Conservation (phyloP, 306 rosid species). For the Lathyrus sativus region DNA sequence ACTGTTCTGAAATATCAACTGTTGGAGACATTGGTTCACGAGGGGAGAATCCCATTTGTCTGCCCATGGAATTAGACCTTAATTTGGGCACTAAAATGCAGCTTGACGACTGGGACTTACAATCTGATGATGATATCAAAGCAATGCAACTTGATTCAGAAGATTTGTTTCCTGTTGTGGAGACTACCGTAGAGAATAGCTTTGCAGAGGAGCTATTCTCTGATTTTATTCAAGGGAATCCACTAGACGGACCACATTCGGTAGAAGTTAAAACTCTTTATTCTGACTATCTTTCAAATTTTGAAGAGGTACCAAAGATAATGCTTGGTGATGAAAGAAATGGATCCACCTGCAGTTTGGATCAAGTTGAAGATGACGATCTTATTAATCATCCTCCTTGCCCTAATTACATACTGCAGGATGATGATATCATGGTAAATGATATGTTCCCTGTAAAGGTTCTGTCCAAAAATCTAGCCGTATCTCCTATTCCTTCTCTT, state of each 20-base stretch:
- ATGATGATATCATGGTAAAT: slow-evolving; percentile 36
- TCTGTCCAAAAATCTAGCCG: slow-evolving; percentile 3
- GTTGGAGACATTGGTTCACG: slow-evolving; percentile 42
- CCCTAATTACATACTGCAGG: slow-evolving; percentile 35
- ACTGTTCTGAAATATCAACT: slow-evolving; percentile 38
- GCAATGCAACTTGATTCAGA: slow-evolving; percentile 47
- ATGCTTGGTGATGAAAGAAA: slow-evolving; percentile 42
- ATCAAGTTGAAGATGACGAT: slow-evolving; percentile 41
- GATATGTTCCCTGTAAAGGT: slow-evolving; percentile 33
- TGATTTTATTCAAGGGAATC: slow-evolving; percentile 34
- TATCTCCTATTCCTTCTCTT: slow-evolving; percentile 29
- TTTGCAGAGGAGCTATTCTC: slow-evolving; percentile 39
- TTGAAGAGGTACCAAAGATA: slow-evolving; percentile 45
- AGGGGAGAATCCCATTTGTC: slow-evolving; percentile 44
- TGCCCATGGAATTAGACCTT: slow-evolving; percentile 41
- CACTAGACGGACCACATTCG: slow-evolving; percentile 46
- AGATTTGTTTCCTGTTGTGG: slow-evolving; percentile 40
- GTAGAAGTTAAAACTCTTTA: slow-evolving; percentile 39
- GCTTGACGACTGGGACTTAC: slow-evolving; percentile 38
- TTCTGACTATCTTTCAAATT: slow-evolving; percentile 36
- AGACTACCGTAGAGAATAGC: slow-evolving; percentile 40
- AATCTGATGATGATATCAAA: slow-evolving; percentile 35
- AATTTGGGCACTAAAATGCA: slow-evolving; percentile 32
- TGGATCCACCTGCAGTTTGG: slow-evolving; percentile 40
- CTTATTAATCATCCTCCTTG: slow-evolving; percentile 41